phyloP scores from a whole-genome alignment of 352 stramenopile species.

The Globisporangium iwayamae region DNA sequence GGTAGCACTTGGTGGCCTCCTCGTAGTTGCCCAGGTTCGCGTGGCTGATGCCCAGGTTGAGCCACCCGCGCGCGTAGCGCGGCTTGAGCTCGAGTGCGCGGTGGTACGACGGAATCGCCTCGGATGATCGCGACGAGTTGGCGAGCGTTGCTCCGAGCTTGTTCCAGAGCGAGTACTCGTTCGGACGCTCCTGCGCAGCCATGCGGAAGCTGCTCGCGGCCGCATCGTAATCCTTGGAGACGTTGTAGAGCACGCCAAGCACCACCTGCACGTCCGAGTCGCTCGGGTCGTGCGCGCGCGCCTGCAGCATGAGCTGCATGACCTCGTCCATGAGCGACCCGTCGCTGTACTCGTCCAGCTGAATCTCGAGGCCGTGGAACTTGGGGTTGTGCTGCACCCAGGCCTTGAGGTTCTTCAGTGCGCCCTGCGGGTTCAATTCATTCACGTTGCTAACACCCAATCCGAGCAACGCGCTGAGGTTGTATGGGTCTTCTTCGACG shows the following conservation, averaged over 20 bases:
- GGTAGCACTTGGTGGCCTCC: conserved; percentile 95
- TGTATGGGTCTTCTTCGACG: conserved; percentile 95
- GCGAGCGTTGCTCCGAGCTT: conserved; percentile 97
- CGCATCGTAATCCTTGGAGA: conserved; percentile 95
- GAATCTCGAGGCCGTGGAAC: conserved; percentile 92
- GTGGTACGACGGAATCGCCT: conserved; percentile 93
- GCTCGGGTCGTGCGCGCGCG: conserved; percentile 66
- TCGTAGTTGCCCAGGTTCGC: conserved; percentile 95
- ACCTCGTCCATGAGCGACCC: conserved; percentile 91
- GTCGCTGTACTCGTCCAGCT: conserved; percentile 86
- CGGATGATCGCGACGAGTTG: conserved; percentile 91
- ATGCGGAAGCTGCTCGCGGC: conserved; percentile 88
- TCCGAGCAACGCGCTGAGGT: conserved; percentile 89
- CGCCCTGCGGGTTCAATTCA: conserved; percentile 92
- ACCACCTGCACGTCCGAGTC: conserved; percentile 88
- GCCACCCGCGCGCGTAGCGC: conserved; percentile 95
- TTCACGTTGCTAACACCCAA: conserved; percentile 97
- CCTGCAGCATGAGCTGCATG: conserved; percentile 93
- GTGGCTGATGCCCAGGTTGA: conserved; percentile 98
- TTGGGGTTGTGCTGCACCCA: conserved; percentile 98
- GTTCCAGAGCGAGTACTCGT: conserved; percentile 98
- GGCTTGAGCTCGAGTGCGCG: conserved; percentile 94
- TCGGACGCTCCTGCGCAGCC: conserved; percentile 73
- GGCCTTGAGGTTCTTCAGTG: conserved; percentile 91
- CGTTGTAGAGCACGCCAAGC: conserved; percentile 97